A percentile compares a stretch with the other conserved stretches of the same genome.
Evolutionary conservation across 495 filamentous ascomycete species (phyloP).

Genomic region (Penicillium subrubescens): DNA sequence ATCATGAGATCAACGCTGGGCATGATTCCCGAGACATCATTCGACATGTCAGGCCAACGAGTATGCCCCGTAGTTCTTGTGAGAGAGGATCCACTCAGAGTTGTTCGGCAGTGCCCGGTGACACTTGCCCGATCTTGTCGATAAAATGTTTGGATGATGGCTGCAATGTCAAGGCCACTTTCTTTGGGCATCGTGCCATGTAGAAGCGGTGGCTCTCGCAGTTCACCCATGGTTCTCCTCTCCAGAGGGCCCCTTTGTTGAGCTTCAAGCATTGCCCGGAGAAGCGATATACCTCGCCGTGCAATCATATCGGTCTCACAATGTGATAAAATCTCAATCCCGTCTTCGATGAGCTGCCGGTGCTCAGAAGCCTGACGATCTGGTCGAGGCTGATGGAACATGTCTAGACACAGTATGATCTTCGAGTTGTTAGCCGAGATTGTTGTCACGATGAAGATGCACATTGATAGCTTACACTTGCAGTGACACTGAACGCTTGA

Average conservation of each 20-base stretch:
- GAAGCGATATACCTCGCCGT: constrained; percentile 29
- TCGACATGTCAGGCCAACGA: constrained; percentile 14
- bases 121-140: constrained; percentile 13
- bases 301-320: constrained; percentile 40
- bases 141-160: constrained; percentile 25
- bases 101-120: background rate
- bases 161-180: constrained; percentile 13
- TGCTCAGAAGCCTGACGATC: constrained; percentile 38
- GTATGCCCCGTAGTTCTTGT: background rate
- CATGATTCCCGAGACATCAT: background rate
- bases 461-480: constrained; percentile 22
- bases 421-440: background rate
- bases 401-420: constrained; percentile 46
- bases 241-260: constrained; percentile 6
- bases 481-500: constrained; percentile 35
- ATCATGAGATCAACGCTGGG: constrained; percentile 11
- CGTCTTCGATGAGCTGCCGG: constrained; percentile 35
- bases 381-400: constrained; percentile 36
- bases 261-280: constrained; percentile 29
- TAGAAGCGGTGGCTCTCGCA: background rate
- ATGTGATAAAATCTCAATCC: constrained; percentile 28
- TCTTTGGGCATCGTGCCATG: background rate
- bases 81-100: background rate
- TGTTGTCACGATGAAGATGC: background rate
- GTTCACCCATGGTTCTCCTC: background rate